phyloP scores from a whole-genome alignment of 225 moss, liverwort and hornwort species.

The Climacium dendroides region DNA sequence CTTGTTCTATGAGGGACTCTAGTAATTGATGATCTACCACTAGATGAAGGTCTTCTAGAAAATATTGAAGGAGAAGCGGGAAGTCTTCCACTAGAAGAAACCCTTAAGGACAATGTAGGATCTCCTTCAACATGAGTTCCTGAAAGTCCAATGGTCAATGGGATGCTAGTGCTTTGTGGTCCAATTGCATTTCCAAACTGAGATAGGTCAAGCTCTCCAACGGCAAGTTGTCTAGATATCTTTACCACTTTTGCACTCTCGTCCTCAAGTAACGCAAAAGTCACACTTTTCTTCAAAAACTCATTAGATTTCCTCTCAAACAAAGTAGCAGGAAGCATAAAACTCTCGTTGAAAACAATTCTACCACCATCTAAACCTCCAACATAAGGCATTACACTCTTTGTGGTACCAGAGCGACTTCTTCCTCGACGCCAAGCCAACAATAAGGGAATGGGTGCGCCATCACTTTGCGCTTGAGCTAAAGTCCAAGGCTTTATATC shows the following conservation, averaged over 20 bases:
- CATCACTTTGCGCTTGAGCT: background rate
- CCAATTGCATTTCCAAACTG: constrained; percentile 32
- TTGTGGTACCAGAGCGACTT: constrained; percentile 50
- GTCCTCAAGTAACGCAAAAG: constrained; percentile 40
- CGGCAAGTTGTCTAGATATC: constrained; percentile 11
- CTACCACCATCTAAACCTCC: constrained; percentile 39
- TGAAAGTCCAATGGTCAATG: constrained; percentile 18
- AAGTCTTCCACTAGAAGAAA: constrained; percentile 14
- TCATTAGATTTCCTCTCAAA: constrained; percentile 27
- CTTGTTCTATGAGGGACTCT: background rate
- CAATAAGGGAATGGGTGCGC: constrained; percentile 11
- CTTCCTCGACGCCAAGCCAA: constrained; percentile 69
- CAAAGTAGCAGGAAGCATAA: constrained; percentile 45
- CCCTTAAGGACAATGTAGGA: constrained; percentile 31
- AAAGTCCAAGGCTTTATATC: constrained; percentile 74
- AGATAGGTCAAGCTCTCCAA: constrained; percentile 52
- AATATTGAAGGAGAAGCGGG: constrained; percentile 4
- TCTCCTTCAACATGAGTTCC: constrained; percentile 3
- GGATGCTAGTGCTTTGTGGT: constrained; percentile 24
- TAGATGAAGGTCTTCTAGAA: background rate
- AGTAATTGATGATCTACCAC: background rate
- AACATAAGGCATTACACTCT: constrained; percentile 19
- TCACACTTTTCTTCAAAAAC: constrained; percentile 46
- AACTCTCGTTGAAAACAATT: constrained; percentile 55
- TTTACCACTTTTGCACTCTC: background rate